Evolutionary conservation across 169 alveolate species (phyloP), one percentile per base, ranked within the genome.

Genomic region (Eimeria falciformis): DNA sequence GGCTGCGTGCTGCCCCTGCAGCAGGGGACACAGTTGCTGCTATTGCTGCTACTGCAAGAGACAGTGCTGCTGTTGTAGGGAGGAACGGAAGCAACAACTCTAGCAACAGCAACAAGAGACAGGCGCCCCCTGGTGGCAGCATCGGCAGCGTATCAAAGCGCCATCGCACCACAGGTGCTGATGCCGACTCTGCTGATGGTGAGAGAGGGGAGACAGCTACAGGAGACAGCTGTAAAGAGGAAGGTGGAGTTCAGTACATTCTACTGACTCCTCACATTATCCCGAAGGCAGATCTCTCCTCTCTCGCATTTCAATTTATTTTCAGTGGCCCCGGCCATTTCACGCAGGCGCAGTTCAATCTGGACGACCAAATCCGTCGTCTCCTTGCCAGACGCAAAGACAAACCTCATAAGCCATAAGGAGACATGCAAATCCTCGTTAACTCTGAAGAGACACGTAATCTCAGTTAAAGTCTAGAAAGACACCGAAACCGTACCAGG

Each of bases 261-360:
- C 45, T 82, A 40, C 62, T 82, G 62, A 82, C 90, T 11, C 90
- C 90, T 21, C 90, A 82, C 2, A 23, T 82, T 1, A 69, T 82
- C 17, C 69, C 69, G 40, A 69, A 27, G 3, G 65, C 58, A 18
- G 78, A 82, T 5, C 58, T 45, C 46, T 82, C 90, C 5, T n/a
- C 23, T 18, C 27, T 82, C 37, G 6, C 79, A 17, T 33, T 82
- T 5, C 90, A 56, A n/a, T 82, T 82, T 23, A 68, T 69, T 17
- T 58, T 82, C 90, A 82, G 37, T 25, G 90, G 90, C 33, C 73
- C 73, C 2, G 73, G 73, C 12, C 17, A n/a, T 18, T 62, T 62
- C 73, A 29, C 17, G 25, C 73, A 62, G 25, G 25, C 12, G n/a
- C 73, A 62, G 12, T 62, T 62, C 25, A 6, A 12, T 14, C 17